phyloP scores from a whole-genome alignment of 805 yeast species.

The Spathaspora hagerdaliae region DNA sequence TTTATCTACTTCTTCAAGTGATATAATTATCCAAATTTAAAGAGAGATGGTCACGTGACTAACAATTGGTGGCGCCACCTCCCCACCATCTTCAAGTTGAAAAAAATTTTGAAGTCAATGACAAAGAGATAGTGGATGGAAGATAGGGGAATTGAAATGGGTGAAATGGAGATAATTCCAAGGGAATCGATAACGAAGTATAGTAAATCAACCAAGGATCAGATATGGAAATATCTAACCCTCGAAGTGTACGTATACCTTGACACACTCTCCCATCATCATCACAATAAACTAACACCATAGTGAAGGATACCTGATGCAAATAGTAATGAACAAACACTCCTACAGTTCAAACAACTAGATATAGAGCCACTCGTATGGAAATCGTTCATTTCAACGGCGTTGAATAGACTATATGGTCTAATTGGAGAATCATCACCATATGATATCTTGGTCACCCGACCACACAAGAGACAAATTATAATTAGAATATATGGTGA shows the following conservation, averaged over 20 bases:
- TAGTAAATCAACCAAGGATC: no score
- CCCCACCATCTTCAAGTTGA: no score
- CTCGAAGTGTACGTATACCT: neutral
- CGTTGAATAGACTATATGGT: conserved; percentile 28
- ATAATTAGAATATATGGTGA: conserved; percentile 22
- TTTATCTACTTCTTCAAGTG: conserved; percentile 5
- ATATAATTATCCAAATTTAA: conserved; percentile 5
- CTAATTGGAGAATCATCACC: conserved; percentile 29
- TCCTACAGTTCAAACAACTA: conserved; percentile 8
- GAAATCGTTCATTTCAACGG: conserved; percentile 21
- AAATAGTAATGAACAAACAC: no score
- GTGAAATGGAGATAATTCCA: no score
- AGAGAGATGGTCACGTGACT: neutral
- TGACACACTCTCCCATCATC: neutral
- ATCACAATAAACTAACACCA: neutral
- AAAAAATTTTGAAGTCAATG: no score
- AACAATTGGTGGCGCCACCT: neutral
- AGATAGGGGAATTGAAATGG: no score
- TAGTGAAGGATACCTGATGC: neutral
- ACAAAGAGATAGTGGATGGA: no score
- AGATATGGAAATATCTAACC: neutral
- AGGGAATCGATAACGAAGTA: no score
- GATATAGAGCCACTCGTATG: conserved; percentile 28
- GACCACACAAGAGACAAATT: conserved; percentile 11
- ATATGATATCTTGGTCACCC: conserved; percentile 23